Base-by-base conservation (phyloP, 306 rosid genomes). In the Styphnolobium japonicum region DNA sequence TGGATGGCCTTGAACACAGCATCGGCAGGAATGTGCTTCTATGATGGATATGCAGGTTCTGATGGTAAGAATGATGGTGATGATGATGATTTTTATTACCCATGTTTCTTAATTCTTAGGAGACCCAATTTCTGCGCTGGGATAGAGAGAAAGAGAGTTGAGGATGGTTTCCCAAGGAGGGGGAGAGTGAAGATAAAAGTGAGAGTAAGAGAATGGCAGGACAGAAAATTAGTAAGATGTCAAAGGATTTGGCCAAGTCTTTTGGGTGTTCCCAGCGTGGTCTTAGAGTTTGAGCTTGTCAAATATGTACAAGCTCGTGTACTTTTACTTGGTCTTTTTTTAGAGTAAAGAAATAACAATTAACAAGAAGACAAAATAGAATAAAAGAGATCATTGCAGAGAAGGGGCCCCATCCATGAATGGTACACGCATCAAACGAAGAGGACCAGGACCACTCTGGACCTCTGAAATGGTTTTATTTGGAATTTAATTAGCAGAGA, bases 1-100 rank as follows among this genome's bases (percentile, higher is more conserved):
- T 85, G 6, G 91, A 83, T 0, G 93, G 93, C 18, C 82, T 75
- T 3, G 98, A 96, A 64, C 99, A 96, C 6, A 96, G 85, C 89
- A 90, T 91, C 34, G 99, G 99, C 73, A 96, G 73, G 91, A 90
- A 95, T 81, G 87, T 85, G 82, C 43, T 75, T 83, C 78, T 88
- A 16, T 84, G 82, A 58, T 82, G 34, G 60, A 77, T 67, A n/a
- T 85, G 43, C 16, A 65, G 56, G 15, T 21, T 67, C 58, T 71
- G 70, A 22, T 71, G 71, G 72, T 57, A 73, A 45, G 39, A 53
- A 0, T 61, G 48, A 10, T 78, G 81, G 5, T 37, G 37, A 3
- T 82, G 77, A 27, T 64, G 78, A 34, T 81, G 80, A 60, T 77
- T 86, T 75, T 85, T 89, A 29, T 85, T 76, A 0, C 80, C 85